Base-by-base conservation (phyloP, 2,329 filamentous ascomycete genomes). In the Epichloe gansuensis region DNA sequence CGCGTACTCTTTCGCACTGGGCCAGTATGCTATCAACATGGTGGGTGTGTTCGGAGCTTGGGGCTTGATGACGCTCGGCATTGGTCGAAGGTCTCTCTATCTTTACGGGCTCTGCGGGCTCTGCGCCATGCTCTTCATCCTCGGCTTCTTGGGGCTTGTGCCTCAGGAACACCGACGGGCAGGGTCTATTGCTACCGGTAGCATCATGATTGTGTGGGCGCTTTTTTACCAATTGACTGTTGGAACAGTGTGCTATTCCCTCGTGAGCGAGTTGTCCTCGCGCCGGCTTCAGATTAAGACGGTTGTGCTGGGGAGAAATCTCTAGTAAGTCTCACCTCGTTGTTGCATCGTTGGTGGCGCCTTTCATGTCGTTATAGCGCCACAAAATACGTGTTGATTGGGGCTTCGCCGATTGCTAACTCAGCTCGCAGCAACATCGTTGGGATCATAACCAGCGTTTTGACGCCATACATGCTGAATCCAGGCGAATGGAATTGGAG, bases 391-490 rank as follows among this genome's bases (percentile, higher is more conserved):
- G 27, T 17, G 4, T 4, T 27, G 1, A 15, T 21, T 45, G 7
- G 17, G 17, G 6, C 23, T 15, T 11, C n/a, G 34, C 12, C 44
- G 5, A 15, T 35, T 5, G 34, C 50, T 54, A 53, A 49, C 11
- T 21, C 11, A n/a, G 4, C 6, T 17, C 36, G 27, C 47, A 80
- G 78, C 74, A 90, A 93, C 61, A 72, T 95, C 49, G 85, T 90
- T 43, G 84, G 80, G 56, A 95, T 96, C 58, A 70, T 95, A 60
- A 87, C 82, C 63, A 84, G 81, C 49, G 84, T 95, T 4, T 68
- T 95, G 41, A 94, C 88, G 0, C 89, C 89, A 0, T 95, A 94
- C 69, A 95, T 95, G 89, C 76, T 95, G 42, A 95, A 95, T 69
- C 88, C 89, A 0, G 76, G 74, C 1, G 85, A 81, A 0, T 95